phyloP scores from a whole-genome alignment of 225 moss, liverwort and hornwort genomes.

The Marchantia paleacea region DNA sequence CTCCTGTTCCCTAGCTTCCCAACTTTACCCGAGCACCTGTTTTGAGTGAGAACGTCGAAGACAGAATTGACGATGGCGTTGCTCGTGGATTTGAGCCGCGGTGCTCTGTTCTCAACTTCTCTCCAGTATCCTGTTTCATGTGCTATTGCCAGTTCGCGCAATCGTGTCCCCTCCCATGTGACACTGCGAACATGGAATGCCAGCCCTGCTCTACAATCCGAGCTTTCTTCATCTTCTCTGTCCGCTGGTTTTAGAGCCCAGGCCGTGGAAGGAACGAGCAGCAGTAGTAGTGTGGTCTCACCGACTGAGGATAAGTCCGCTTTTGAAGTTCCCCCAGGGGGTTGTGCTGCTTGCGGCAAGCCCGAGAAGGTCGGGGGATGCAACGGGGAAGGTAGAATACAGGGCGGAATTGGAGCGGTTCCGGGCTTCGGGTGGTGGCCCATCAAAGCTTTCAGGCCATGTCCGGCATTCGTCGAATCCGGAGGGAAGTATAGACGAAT shows the following conservation, averaged over 20 bases:
- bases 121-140: no score
- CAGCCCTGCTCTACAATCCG: neutral
- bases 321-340: slow-evolving; percentile 14
- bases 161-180: no score
- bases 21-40: no score
- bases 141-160: no score
- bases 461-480: slow-evolving; percentile 82
- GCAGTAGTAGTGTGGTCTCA: slow-evolving; percentile 4
- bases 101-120: no score
- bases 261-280: slow-evolving; percentile 26
- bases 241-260: neutral
- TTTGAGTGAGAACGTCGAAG: no score
- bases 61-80: no score
- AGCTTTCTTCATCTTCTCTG: neutral
- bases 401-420: slow-evolving; percentile 83
- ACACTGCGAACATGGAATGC: neutral
- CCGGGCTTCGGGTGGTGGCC: slow-evolving; percentile 92
- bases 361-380: slow-evolving; percentile 78
- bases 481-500: slow-evolving; percentile 80
- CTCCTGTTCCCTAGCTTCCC: no score
- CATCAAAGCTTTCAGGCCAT: slow-evolving; percentile 90
- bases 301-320: slow-evolving; percentile 14
- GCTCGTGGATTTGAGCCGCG: no score
- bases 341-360: slow-evolving; percentile 71
- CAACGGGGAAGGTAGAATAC: slow-evolving; percentile 93